Evolutionary conservation across 1,284 basidiomycete genomes (phyloP).

Genomic region (Papiliotrema laurentii): DNA sequence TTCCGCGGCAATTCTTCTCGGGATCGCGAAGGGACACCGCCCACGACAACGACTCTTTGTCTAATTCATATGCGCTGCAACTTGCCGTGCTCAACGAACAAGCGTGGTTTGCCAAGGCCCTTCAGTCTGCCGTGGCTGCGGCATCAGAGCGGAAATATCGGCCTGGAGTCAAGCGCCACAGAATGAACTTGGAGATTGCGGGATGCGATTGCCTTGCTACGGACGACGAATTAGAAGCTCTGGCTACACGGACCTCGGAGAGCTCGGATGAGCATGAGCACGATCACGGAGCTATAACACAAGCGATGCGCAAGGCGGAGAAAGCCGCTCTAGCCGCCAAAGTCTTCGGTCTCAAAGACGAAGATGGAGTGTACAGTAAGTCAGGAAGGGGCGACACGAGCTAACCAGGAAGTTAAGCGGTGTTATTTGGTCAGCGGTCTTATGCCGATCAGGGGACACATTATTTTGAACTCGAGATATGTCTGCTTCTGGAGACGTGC

Average conservation of each 20-base stretch:
- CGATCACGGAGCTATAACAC: constrained; percentile 1
- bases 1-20: neutral
- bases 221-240: constrained; percentile 30
- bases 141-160: constrained; percentile 26
- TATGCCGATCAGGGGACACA: constrained; percentile 43
- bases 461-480: constrained; percentile 41
- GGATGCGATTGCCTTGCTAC: constrained; percentile 34
- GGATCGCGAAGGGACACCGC: neutral
- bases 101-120: constrained; percentile 29
- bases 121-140: constrained; percentile 23
- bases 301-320: constrained; percentile 28
- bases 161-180: constrained; percentile 15
- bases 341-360: constrained; percentile 42
- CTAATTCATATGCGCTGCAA: constrained; percentile 17
- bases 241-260: constrained; percentile 1
- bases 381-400: neutral
- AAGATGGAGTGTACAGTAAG: constrained; percentile 45
- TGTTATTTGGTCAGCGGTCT: constrained; percentile 37
- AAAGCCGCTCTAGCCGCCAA: constrained; percentile 35
- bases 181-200: constrained; percentile 35
- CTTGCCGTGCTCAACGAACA: constrained; percentile 44
- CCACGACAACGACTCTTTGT: neutral
- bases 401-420: constrained; percentile 36
- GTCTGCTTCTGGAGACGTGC: constrained; percentile 48
- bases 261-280: constrained; percentile 8